These are phyloP conservation scores for Limnomonas spitsbergensis DNA, from an alignment of 139 green algal genomes.

Conservation along the genomic window DNA sequence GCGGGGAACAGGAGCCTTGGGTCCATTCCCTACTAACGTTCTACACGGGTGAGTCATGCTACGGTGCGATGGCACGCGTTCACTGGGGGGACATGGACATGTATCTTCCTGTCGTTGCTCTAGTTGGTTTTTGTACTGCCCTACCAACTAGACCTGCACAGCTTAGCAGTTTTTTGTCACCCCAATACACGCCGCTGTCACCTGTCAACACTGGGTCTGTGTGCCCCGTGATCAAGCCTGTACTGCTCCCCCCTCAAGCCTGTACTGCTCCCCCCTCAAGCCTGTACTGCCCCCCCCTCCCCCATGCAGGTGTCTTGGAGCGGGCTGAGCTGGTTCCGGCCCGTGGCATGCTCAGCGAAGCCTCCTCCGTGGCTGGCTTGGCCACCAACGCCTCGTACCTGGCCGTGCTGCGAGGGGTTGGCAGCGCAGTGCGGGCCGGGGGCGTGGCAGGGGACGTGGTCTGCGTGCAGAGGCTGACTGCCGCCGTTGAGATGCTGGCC, in stretches of 20 bases:
- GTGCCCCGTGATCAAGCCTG: too few relatives aligned
- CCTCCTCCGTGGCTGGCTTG: not conserved
- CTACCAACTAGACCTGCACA: too few relatives aligned
- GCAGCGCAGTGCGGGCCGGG: not conserved
- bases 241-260: too few relatives aligned
- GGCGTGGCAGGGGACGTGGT: not conserved
- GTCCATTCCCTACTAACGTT: not conserved
- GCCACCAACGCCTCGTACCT: conserved; percentile 10
- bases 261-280: too few relatives aligned
- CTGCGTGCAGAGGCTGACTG: conserved; percentile 20
- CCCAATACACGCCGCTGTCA: too few relatives aligned
- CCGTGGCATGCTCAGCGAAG: not conserved
- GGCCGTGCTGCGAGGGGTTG: not conserved
- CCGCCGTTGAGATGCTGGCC: conserved; percentile 14
- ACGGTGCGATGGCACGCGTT: too few relatives aligned
- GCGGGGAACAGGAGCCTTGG: not conserved
- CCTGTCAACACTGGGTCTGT: too few relatives aligned
- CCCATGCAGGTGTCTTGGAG: not conserved
- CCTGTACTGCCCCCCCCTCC: too few relatives aligned
- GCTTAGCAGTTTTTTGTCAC: too few relatives aligned
- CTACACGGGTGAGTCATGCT: not conserved
- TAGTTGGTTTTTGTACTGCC: too few relatives aligned
- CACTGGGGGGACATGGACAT: too few relatives aligned
- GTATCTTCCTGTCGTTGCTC: too few relatives aligned
- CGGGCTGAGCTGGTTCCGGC: not conserved